Evolutionary conservation across 1,284 basidiomycete species (phyloP).

Genomic region (Rhodotorula sp.): DNA sequence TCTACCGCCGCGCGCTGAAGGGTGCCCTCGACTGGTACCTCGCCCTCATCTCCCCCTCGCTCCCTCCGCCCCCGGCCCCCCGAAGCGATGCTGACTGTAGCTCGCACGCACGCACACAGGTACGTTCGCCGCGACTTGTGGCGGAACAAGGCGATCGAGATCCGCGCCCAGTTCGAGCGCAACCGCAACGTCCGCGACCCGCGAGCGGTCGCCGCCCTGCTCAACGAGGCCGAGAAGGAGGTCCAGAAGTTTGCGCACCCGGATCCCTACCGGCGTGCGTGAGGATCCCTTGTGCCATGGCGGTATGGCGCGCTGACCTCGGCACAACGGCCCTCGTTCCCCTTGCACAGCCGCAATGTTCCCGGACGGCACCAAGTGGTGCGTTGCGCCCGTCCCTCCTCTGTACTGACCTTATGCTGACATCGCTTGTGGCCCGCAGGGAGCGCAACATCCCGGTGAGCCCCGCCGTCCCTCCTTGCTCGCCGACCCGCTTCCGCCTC

Average conservation of each 20-base stretch:
- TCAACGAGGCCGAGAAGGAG: slow-evolving; percentile 46
- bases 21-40: slow-evolving; percentile 47
- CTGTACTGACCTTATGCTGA: neutral
- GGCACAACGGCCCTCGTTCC: neutral
- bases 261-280: slow-evolving; percentile 49
- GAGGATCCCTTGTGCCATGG: neutral
- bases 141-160: slow-evolving; percentile 48
- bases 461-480: no score
- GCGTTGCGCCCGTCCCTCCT: neutral
- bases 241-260: slow-evolving; percentile 45
- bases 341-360: slow-evolving; percentile 40
- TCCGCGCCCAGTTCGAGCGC: slow-evolving; percentile 48
- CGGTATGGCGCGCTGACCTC: neutral
- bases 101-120: slow-evolving; percentile 23
- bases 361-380: slow-evolving; percentile 48
- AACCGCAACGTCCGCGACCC: slow-evolving; percentile 49
- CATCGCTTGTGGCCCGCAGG: slow-evolving; percentile 23
- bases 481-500: neutral
- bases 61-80: neutral
- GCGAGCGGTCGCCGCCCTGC: slow-evolving; percentile 45
- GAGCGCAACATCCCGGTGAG: slow-evolving; percentile 47
- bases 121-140: slow-evolving; percentile 47
- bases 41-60: neutral
- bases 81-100: neutral
- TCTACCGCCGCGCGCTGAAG: slow-evolving; percentile 49